Conservation (phyloP, 306 rosid genomes). For the Casuarina cunninghamiana region DNA sequence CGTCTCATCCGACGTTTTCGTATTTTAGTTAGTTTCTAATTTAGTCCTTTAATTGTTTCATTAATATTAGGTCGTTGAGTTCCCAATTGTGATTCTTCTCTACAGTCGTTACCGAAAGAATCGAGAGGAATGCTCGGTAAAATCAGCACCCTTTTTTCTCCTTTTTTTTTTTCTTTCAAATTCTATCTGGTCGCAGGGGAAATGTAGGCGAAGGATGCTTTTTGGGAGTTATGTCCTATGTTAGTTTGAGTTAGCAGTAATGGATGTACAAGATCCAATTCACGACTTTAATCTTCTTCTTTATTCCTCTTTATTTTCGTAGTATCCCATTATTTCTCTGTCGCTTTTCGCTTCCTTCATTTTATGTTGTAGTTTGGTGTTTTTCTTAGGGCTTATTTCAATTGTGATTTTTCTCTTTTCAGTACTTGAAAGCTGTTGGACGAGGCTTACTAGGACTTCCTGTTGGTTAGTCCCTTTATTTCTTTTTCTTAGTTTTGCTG, state of each 20-base stretch:
- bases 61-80: constrained; percentile 34
- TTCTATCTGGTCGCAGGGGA: constrained; percentile 4
- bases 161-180: background rate
- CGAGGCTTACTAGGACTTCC: constrained; percentile 75
- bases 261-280: background rate
- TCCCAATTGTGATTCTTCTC: constrained; percentile 47
- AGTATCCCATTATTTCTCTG: background rate
- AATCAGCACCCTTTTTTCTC: background rate
- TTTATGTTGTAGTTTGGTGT: background rate
- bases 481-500: background rate
- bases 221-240: background rate
- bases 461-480: constrained; percentile 56
- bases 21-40: background rate
- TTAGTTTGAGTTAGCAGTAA: background rate
- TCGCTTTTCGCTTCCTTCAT: background rate
- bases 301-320: background rate
- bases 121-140: constrained; percentile 41
- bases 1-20: background rate
- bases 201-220: background rate
- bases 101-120: constrained; percentile 8
- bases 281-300: background rate
- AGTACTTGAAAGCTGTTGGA: constrained; percentile 78
- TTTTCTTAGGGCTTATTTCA: background rate
- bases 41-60: background rate
- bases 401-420: constrained; percentile 2